Base-by-base conservation (phyloP, 805 yeast genomes). In the Pichia californica region DNA sequence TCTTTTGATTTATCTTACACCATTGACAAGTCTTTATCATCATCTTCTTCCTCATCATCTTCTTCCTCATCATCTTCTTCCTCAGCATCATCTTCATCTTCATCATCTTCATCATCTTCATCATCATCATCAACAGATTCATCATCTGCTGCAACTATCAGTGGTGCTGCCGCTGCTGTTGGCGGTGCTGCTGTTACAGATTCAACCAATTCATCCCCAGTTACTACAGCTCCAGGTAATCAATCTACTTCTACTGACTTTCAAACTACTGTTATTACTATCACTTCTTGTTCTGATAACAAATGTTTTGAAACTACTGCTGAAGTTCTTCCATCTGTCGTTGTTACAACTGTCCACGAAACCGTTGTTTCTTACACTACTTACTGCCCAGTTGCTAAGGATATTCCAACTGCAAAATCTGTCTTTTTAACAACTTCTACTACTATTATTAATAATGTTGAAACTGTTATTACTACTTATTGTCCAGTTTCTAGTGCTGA, bases 261-360 rank as follows among this genome's bases (percentile, higher is more conserved):
- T 15, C n/a, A 26, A 13, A 47, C 51, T 28, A 46, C 44, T 30
- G 49, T 40, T 25, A 39, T 49, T n/a, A 40, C 52, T 25, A 31
- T 49, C 33, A 52, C 59, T 23, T 43, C 51, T n/a, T 57, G 61
- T 40, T 51, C 54, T n/a, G 49, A 45, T 14, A 38, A 51, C 19
- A 39, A 37, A 19, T 57, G 62, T 42, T 33, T 51, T 5, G 41
- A 34, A 28, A 7, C 26, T 11, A 13, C 43, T 21, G 27, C 49
- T 16, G 32, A 40, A 20, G 40, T 35, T 27, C 30, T 31, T 10
- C 23, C 23, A 30, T 53, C 62, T 7, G 51, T 56, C 11, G 55
- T 59, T 48, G 47, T 54, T 11, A 53, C 56, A 2, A 49, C 54
- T 11, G 41, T 56, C 35, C 44, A 50, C 11, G 60, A 53, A 21